Percentiles rank a stretch among this genome's conserved stretches.
phyloP scores from a whole-genome alignment of 345 rosid genomes.

The Gossypium stocksii region DNA sequence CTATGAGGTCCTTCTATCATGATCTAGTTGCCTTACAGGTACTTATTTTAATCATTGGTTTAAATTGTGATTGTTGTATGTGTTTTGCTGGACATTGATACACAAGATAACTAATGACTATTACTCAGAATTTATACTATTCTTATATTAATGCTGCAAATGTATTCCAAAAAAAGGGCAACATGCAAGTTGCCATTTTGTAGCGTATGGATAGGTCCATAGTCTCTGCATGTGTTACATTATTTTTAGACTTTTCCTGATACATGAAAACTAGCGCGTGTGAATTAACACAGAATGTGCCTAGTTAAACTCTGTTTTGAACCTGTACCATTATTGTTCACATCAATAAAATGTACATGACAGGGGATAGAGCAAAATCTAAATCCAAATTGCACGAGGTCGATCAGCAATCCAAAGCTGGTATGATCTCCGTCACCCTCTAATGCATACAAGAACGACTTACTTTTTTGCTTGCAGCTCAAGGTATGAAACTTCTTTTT shows the following conservation, averaged over 20 bases:
- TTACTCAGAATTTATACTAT: neutral
- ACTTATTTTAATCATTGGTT: neutral
- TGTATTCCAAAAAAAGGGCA: too few relatives aligned
- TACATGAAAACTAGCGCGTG: neutral
- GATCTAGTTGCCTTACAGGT: constrained; percentile 69
- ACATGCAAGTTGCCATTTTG: neutral
- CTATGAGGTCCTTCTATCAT: constrained; percentile 58
- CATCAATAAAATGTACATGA: constrained; percentile 11
- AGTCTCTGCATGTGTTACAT: neutral
- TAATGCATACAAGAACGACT: neutral
- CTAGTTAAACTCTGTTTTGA: neutral
- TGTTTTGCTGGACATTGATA: neutral
- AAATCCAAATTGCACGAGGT: constrained; percentile 49
- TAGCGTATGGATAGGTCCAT: neutral
- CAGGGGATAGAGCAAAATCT: constrained; percentile 71
- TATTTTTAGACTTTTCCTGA: neutral
- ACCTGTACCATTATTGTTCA: neutral
- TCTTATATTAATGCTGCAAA: neutral
- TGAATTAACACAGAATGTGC: neutral
- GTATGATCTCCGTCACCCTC: constrained; percentile 32
- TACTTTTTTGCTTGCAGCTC: neutral
- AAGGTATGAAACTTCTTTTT: neutral
- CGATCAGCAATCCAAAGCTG: constrained; percentile 46
- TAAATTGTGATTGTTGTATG: neutral
- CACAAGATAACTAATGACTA: neutral